These are phyloP conservation scores for Xylaria grammica DNA, from an alignment of 495 filamentous ascomycete genomes.

Conservation along the genomic window DNA sequence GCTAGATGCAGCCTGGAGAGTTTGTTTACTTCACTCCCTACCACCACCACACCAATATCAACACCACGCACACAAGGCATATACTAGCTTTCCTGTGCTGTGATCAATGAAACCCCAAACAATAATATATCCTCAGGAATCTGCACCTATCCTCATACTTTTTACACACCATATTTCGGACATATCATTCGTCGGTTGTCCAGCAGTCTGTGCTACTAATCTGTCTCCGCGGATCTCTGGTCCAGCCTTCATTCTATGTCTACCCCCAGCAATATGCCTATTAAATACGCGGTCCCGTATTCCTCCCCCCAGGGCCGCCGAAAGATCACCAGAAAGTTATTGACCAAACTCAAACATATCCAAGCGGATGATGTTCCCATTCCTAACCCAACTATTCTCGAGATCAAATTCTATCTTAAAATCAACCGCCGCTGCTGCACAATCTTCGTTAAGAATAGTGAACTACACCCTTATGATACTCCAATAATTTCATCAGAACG, in stretches of 20 bases:
- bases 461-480: not conserved
- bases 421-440: constrained; percentile 14
- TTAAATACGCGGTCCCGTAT: constrained; percentile 3
- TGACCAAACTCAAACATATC: constrained; percentile 18
- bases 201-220: constrained; percentile 10
- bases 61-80: constrained; percentile 7
- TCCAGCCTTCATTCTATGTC: not conserved
- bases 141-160: not conserved
- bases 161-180: not conserved
- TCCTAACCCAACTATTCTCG: constrained; percentile 2
- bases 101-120: not conserved
- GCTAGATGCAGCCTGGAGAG: not conserved
- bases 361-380: constrained; percentile 21
- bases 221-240: not conserved
- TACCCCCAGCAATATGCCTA: constrained; percentile 6
- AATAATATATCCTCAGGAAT: not conserved
- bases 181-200: not conserved
- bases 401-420: constrained; percentile 26
- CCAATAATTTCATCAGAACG: constrained; percentile 4
- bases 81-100: not conserved
- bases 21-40: not conserved
- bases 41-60: not conserved
- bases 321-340: constrained; percentile 16
- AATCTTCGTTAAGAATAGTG: constrained; percentile 9
- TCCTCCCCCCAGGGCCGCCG: constrained; percentile 16